These are phyloP conservation scores for Acanthamoeba royreba DNA, from an alignment of 208 protist species.

Conservation along the genomic window DNA sequence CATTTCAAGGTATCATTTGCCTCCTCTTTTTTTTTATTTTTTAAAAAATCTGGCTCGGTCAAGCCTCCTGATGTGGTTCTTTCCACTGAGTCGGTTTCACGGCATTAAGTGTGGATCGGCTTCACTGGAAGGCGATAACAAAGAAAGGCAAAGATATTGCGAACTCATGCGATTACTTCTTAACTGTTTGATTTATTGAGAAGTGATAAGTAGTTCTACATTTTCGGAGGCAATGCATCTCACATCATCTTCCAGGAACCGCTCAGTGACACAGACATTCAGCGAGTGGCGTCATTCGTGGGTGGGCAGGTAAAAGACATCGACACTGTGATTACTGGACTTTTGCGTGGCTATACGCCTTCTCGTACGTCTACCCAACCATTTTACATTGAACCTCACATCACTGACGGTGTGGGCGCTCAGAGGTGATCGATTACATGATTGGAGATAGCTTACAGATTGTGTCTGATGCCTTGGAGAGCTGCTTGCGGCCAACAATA, in stretches of 20 bases:
- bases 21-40: background rate
- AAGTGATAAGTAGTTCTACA: too few relatives aligned
- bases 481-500: background rate
- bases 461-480: background rate
- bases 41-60: background rate
- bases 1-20: background rate
- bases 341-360: background rate
- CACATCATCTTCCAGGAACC: background rate
- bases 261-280: background rate
- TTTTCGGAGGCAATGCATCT: background rate
- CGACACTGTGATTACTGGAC: background rate
- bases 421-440: slow-evolving; percentile 35
- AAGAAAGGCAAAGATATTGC: too few relatives aligned
- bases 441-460: slow-evolving; percentile 4
- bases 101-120: too few relatives aligned
- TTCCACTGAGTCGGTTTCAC: too few relatives aligned
- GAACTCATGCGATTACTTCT: too few relatives aligned
- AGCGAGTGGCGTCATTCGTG: background rate
- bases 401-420: background rate
- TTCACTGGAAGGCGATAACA: too few relatives aligned
- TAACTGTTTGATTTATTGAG: too few relatives aligned
- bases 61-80: too few relatives aligned
- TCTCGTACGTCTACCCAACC: background rate
- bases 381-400: background rate
- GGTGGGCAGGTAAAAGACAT: slow-evolving; percentile 18